Percentiles rank a stretch among this genome's conserved stretches.
These are phyloP conservation scores for Neopestalotiopsis rosae DNA, from an alignment of 2,329 filamentous ascomycete species.

Conservation along the genomic window DNA sequence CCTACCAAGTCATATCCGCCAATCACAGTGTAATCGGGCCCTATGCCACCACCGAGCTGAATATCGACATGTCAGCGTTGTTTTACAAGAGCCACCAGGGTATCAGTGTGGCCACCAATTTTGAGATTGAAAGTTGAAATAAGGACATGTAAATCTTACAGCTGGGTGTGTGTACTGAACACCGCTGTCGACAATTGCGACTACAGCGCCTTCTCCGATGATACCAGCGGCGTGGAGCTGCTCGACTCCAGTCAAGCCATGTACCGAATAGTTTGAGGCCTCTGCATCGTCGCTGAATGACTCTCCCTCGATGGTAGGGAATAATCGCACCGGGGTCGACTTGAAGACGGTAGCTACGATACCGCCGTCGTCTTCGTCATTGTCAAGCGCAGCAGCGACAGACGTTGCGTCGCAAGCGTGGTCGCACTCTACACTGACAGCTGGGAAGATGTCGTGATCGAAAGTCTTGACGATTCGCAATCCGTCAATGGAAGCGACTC, in stretches of 20 bases:
- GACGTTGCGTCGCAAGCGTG: conserved; percentile 24
- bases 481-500: conserved; percentile 22
- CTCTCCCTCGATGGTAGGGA: conserved; percentile 24
- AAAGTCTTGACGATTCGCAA: conserved; percentile 29
- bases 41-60: conserved; percentile 30
- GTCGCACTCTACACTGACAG: conserved; percentile 29
- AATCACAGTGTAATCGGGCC: conserved; percentile 28
- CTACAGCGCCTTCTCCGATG: conserved; percentile 28
- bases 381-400: conserved; percentile 20
- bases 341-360: conserved; percentile 28
- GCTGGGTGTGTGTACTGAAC: conserved; percentile 31
- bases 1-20: conserved; percentile 31
- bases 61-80: neutral
- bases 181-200: conserved; percentile 31
- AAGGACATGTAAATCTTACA: conserved; percentile 13
- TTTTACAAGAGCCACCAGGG: neutral
- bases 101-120: too few species aligned
- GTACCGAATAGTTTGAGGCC: conserved; percentile 28
- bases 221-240: conserved; percentile 29
- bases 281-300: conserved; percentile 27
- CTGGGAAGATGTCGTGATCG: conserved; percentile 30
- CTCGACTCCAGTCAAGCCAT: conserved; percentile 29
- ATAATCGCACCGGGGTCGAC: conserved; percentile 24
- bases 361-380: conserved; percentile 22
- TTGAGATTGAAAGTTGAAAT: neutral